These are phyloP conservation scores for Abelmoschus esculentus DNA, from an alignment of 345 rosid genomes.

Conservation along the genomic window DNA sequence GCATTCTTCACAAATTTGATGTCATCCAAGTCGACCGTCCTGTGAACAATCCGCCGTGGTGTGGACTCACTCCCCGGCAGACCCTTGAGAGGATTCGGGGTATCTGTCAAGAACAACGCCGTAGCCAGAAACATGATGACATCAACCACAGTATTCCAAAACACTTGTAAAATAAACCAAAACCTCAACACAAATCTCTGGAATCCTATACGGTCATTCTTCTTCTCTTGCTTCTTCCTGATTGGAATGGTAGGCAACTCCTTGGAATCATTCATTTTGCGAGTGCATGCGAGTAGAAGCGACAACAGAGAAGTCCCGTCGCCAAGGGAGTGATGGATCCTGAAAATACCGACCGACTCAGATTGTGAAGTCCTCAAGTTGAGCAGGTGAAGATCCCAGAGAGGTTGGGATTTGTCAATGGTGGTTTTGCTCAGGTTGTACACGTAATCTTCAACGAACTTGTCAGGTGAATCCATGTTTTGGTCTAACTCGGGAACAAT, in stretches of 20 bases:
- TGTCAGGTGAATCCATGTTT: constrained; percentile 20
- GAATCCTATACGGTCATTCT: neutral
- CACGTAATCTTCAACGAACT: constrained; percentile 30
- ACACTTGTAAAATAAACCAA: constrained; percentile 11
- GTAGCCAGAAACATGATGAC: constrained; percentile 24
- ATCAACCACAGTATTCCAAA: constrained; percentile 24
- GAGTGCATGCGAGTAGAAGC: constrained; percentile 31
- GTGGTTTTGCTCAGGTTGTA: constrained; percentile 27
- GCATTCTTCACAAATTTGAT: constrained; percentile 29
- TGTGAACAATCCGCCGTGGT: constrained; percentile 26
- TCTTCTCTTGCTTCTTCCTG: constrained; percentile 10
- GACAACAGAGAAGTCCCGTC: constrained; percentile 39
- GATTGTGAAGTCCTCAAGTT: constrained; percentile 26
- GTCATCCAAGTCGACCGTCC: constrained; percentile 30
- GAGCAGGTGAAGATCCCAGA: constrained; percentile 40
- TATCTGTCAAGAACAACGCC: constrained; percentile 22
- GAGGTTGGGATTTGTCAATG: constrained; percentile 29
- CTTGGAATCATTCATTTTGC: constrained; percentile 19
- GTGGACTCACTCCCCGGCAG: constrained; percentile 22
- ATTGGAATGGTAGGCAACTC: constrained; percentile 26
- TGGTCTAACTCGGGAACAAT: constrained; percentile 22
- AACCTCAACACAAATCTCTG: neutral
- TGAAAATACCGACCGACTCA: constrained; percentile 25
- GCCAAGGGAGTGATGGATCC: constrained; percentile 46
- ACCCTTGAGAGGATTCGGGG: constrained; percentile 25